Evolutionary conservation across 345 rosid species (phyloP).

Genomic region (Boechera stricta): DNA sequence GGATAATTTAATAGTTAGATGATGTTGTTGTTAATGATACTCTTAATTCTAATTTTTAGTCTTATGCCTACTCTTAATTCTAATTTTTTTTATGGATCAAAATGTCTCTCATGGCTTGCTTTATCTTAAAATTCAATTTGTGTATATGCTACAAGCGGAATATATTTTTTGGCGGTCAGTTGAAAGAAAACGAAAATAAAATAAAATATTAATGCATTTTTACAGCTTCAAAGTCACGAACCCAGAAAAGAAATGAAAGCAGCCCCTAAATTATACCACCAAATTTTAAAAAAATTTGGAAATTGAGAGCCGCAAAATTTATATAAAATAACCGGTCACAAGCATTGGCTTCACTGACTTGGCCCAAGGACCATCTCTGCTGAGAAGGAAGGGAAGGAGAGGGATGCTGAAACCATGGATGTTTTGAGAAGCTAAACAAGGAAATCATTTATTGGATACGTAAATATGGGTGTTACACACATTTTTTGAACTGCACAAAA

Average conservation of each 20-base stretch:
- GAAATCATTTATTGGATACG: slow-evolving; percentile 13
- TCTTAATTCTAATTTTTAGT: neutral
- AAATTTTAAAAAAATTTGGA: too few species aligned
- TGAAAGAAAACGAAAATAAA: too few species aligned
- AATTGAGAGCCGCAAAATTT: too few species aligned
- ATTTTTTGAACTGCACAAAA: slow-evolving; percentile 25
- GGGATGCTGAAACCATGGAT: slow-evolving; percentile 22
- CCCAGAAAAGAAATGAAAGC: too few species aligned
- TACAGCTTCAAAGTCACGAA: too few species aligned
- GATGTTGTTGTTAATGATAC: neutral
- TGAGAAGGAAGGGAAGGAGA: neutral
- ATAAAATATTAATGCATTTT: too few species aligned
- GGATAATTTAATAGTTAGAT: neutral
- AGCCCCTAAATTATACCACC: too few species aligned
- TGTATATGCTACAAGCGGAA: neutral
- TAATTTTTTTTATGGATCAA: neutral
- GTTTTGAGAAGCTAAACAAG: slow-evolving; percentile 26
- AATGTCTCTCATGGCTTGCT: neutral
- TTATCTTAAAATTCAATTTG: neutral
- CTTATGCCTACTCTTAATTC: too few species aligned
- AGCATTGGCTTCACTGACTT: too few species aligned
- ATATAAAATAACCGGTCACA: too few species aligned
- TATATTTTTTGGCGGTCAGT: too few species aligned
- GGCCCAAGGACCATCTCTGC: too few species aligned
- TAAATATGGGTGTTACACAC: neutral